Conservation (phyloP, 306 rosid genomes). For the Cucumis melo region DNA sequence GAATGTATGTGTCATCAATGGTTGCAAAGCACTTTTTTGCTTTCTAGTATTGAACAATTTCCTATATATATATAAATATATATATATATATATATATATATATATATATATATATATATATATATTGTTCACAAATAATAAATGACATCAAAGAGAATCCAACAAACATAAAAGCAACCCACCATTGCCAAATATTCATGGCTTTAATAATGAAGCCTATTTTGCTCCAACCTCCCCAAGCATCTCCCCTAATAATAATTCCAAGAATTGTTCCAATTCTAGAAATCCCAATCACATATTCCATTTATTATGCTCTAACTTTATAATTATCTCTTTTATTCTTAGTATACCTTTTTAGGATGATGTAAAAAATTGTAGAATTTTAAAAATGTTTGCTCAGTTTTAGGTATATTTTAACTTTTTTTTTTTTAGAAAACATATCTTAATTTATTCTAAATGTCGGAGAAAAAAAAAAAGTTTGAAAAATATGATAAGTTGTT, state of each 20-base stretch:
- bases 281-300: neutral
- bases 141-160: neutral
- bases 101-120: too few relatives aligned
- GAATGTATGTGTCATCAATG: neutral
- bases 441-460: too few relatives aligned
- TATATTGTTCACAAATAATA: neutral
- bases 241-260: neutral
- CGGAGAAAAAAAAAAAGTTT: too few relatives aligned
- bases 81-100: too few relatives aligned
- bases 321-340: neutral
- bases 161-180: neutral
- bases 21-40: neutral
- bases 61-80: too few relatives aligned
- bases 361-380: neutral
- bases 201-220: neutral
- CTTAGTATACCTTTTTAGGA: neutral
- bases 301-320: neutral
- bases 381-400: neutral
- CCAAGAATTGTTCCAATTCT: neutral
- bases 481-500: too few relatives aligned
- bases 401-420: neutral
- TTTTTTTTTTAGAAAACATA: too few relatives aligned
- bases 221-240: neutral
- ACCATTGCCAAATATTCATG: neutral
- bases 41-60: neutral